A percentile compares a stretch with the other conserved stretches of the same genome.
These are phyloP conservation scores for Acorus calamus DNA, from an alignment of 106 monocot species.

Conservation along the genomic window DNA sequence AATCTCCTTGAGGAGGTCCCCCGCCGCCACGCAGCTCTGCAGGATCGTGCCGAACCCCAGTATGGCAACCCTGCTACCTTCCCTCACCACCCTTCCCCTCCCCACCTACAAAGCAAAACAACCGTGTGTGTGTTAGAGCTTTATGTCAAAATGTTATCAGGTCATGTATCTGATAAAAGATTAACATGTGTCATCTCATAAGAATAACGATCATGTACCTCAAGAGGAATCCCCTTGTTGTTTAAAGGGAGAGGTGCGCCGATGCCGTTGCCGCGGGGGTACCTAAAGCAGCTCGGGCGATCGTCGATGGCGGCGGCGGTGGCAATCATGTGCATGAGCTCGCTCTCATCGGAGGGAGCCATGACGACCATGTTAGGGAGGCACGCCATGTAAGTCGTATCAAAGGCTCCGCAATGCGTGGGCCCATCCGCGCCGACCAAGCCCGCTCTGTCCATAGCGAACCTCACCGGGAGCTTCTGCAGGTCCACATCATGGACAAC, in stretches of 20 bases:
- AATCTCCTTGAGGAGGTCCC: no score
- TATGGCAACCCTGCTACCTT: no score
- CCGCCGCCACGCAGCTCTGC: no score
- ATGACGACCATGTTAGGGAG: slow-evolving; percentile 6
- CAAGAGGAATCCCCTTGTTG: neutral
- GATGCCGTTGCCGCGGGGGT: neutral
- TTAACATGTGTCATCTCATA: no score
- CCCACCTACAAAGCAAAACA: no score
- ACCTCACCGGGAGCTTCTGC: neutral
- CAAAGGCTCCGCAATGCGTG: slow-evolving; percentile 2
- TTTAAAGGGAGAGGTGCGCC: neutral
- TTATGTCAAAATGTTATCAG: no score
- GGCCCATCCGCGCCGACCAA: neutral
- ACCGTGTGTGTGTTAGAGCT: no score
- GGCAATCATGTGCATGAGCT: slow-evolving; percentile 5
- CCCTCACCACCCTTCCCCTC: no score
- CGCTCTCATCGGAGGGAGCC: neutral
- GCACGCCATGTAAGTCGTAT: slow-evolving; percentile 6
- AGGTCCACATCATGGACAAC: slow-evolving; percentile 5
- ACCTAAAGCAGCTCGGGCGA: neutral
- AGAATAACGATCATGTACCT: neutral
- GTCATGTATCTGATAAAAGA: no score
- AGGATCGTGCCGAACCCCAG: no score
- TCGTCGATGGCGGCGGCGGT: neutral
- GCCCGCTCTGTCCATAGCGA: slow-evolving; percentile 1